Conservation (phyloP, 2,329 filamentous ascomycete genomes). For the Talaromyces albobiverticillius region DNA sequence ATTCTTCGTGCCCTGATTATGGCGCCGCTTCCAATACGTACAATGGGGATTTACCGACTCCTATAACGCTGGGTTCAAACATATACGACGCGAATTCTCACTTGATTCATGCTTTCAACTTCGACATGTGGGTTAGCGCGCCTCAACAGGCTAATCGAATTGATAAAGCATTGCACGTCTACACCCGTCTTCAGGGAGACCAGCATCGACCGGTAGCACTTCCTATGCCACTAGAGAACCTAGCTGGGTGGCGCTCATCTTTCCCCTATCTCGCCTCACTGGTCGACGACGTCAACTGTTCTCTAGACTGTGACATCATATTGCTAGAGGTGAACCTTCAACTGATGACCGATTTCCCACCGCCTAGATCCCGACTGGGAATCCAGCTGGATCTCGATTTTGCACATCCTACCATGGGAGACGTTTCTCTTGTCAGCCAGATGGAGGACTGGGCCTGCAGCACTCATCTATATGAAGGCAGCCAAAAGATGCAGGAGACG, state of each 20-base stretch:
- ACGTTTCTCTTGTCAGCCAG: constrained; percentile 30
- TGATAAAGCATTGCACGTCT: constrained; percentile 42
- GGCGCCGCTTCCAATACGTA: constrained; percentile 32
- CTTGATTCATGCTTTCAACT: constrained; percentile 36
- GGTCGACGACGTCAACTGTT: constrained; percentile 30
- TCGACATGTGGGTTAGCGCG: constrained; percentile 47
- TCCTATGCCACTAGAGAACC: constrained; percentile 38
- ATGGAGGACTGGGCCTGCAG: constrained; percentile 44
- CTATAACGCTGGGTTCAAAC: constrained; percentile 33
- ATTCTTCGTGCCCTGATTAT: constrained; percentile 29
- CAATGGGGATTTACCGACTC: constrained; percentile 30
- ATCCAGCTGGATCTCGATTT: constrained; percentile 44
- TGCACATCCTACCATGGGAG: constrained; percentile 30
- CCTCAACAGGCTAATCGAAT: constrained; percentile 33
- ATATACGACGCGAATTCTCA: constrained; percentile 28
- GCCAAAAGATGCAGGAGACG: constrained; percentile 28
- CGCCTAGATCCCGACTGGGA: constrained; percentile 38
- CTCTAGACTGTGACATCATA: constrained; percentile 42
- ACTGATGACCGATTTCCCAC: constrained; percentile 44
- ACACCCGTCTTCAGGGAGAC: constrained; percentile 42
- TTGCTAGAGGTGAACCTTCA: constrained; percentile 43
- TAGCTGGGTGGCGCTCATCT: constrained; percentile 38
- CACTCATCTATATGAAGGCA: constrained; percentile 42
- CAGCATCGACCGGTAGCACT: constrained; percentile 32
- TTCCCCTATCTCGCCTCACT: constrained; percentile 40